Conservation (phyloP, 2,329 filamentous ascomycete genomes). For the Venturia effusa region DNA sequence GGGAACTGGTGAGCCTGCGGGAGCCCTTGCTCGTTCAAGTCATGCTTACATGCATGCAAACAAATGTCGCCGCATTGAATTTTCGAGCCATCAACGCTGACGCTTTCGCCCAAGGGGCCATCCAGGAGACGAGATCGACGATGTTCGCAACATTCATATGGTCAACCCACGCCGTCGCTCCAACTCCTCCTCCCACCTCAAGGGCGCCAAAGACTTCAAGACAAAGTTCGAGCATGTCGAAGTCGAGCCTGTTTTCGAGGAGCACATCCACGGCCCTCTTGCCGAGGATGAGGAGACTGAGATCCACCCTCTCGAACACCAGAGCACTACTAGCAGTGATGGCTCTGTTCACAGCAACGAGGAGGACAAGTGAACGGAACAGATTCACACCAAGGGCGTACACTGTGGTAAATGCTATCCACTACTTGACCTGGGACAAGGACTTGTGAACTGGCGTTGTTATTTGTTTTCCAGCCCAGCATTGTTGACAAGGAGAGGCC, state of each 20-base stretch:
- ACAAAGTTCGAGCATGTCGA: slow-evolving; percentile 95
- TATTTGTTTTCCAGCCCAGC: not conserved
- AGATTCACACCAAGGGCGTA: not conserved
- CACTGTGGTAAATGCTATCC: not conserved
- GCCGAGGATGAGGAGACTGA: slow-evolving; percentile 43
- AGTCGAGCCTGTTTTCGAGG: slow-evolving; percentile 83
- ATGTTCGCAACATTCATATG: slow-evolving; percentile 73
- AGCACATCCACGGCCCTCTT: slow-evolving; percentile 61
- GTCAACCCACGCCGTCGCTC: slow-evolving; percentile 81
- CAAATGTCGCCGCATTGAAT: not conserved
- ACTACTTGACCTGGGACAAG: not conserved
- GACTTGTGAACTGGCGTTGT: not conserved
- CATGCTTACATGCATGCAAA: not conserved
- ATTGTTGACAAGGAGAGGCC: not conserved
- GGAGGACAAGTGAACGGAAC: slow-evolving; percentile 7
- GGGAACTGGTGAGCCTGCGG: slow-evolving; percentile 70
- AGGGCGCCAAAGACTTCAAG: slow-evolving; percentile 69
- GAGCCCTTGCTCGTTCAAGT: not conserved
- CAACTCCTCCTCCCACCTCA: slow-evolving; percentile 71
- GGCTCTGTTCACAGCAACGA: slow-evolving; percentile 7
- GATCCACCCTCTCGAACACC: slow-evolving; percentile 14
- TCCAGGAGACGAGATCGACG: slow-evolving; percentile 71
- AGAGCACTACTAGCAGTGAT: slow-evolving; percentile 8
- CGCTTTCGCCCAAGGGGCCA: slow-evolving; percentile 54
- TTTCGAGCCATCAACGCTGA: not conserved